Evolutionary conservation across 805 yeast species (phyloP).

Genomic region (Wickerhamiella vanderwaltii): DNA sequence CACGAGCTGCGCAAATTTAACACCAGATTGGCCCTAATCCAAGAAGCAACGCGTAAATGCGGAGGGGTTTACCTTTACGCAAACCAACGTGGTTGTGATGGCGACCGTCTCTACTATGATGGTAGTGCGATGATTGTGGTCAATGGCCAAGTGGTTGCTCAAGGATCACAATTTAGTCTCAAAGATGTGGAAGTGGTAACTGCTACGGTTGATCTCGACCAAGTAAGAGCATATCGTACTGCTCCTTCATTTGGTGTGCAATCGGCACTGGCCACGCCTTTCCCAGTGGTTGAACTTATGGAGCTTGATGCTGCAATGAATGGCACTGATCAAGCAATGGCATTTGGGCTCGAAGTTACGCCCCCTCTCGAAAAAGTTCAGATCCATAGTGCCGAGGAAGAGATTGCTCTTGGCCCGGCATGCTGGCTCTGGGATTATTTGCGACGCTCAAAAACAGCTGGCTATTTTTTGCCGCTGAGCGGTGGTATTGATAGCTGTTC

Average conservation of each 20-base stretch:
- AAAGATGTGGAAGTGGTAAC: conserved; percentile 86
- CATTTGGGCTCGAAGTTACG: conserved; percentile 41
- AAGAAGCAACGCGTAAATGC: conserved; percentile 88
- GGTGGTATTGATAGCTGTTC: conserved; percentile 99
- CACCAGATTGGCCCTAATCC: conserved; percentile 70
- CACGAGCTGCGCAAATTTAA: conserved; percentile 87
- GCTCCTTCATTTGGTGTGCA: conserved; percentile 67
- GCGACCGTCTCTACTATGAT: conserved; percentile 91
- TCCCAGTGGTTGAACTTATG: conserved; percentile 7
- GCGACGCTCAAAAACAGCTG: conserved; percentile 80
- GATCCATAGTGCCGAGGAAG: conserved; percentile 83
- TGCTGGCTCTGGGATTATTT: conserved; percentile 99
- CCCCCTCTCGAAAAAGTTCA: conserved; percentile 38
- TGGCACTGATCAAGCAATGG: conserved; percentile 2
- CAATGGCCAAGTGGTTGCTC: conserved; percentile 85
- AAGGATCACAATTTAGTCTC: conserved; percentile 81
- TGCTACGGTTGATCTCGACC: conserved; percentile 92
- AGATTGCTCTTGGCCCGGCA: conserved; percentile 96
- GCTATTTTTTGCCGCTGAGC: conserved; percentile 83
- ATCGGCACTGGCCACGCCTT: conserved; percentile 23
- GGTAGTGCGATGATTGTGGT: conserved; percentile 93
- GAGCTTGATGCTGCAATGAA: conserved; percentile 1
- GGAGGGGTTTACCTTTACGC: conserved; percentile 93
- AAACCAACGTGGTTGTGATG: conserved; percentile 97
- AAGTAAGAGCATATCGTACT: conserved; percentile 71